phyloP scores from a whole-genome alignment of 257 asterid species.

The Penstemon newberryi region DNA sequence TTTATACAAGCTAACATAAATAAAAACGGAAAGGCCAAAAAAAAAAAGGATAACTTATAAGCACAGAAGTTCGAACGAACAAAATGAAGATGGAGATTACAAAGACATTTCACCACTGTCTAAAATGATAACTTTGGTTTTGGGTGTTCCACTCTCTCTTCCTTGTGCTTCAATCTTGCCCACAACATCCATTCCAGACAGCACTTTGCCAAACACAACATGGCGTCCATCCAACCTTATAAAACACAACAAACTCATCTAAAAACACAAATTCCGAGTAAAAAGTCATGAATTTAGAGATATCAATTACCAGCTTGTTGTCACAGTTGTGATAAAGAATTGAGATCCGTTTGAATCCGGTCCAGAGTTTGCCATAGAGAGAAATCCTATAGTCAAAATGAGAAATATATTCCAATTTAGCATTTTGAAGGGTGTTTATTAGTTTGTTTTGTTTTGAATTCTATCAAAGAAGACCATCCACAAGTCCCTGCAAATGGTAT shows the following conservation, averaged over 20 bases:
- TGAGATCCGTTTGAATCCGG: constrained; percentile 91
- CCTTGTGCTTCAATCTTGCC: constrained; percentile 71
- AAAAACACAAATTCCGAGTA: neutral
- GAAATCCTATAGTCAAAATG: constrained; percentile 49
- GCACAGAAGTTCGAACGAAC: neutral
- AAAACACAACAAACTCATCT: neutral
- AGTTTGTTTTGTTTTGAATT: neutral
- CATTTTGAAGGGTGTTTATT: neutral
- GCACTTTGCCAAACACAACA: constrained; percentile 89
- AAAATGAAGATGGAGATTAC: constrained; percentile 19
- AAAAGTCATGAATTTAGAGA: neutral
- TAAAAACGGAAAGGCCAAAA: neutral
- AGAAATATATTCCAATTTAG: neutral
- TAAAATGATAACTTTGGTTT: constrained; percentile 50
- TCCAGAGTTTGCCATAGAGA: constrained; percentile 92
- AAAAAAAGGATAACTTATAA: neutral
- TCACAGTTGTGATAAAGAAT: constrained; percentile 76
- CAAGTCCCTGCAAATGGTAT: constrained; percentile 9
- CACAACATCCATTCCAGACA: constrained; percentile 88
- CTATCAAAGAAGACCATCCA: neutral
- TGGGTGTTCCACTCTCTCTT: constrained; percentile 59
- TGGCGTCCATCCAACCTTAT: constrained; percentile 88
- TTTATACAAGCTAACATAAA: too few species aligned
- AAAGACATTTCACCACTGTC: constrained; percentile 71
- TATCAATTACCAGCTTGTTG: constrained; percentile 62